Evolutionary conservation across 495 filamentous ascomycete species (phyloP), one percentile per base, ranked within the genome.

Genomic region (Elaphomyces granulatus): DNA sequence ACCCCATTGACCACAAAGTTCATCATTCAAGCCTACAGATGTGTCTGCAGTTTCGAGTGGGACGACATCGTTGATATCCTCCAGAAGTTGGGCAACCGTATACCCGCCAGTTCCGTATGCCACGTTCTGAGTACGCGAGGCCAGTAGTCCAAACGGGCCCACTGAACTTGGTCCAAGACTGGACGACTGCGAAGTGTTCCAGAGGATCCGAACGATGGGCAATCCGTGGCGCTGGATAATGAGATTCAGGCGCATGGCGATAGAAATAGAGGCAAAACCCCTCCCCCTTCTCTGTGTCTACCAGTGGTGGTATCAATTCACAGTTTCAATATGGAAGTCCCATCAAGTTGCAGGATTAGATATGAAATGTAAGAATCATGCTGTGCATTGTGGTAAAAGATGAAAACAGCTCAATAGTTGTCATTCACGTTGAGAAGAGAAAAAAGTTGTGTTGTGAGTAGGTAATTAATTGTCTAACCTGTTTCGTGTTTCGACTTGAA

Each of bases 271-370:
- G n/a, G n/a, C n/a, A n/a, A n/a, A n/a, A n/a, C n/a, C n/a, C n/a
- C n/a, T n/a, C n/a, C n/a, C n/a, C n/a, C n/a, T n/a, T n/a, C n/a
- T n/a, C n/a, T n/a, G n/a, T n/a, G n/a, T n/a, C n/a, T n/a, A n/a
- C n/a, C n/a, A n/a, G n/a, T n/a, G n/a, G n/a, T n/a, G n/a, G n/a
- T n/a, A n/a, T n/a, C n/a, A n/a, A n/a, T n/a, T n/a, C n/a, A n/a
- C n/a, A n/a, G n/a, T n/a, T n/a, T n/a, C n/a, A n/a, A n/a, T n/a
- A n/a, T n/a, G n/a, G n/a, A n/a, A n/a, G n/a, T n/a, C n/a, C n/a
- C 3, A 95, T 87, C 55, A 68, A 83, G 44, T 95, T 87, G 2
- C 84, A 85, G 3, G 66, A 57, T 55, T 82, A 77, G 9, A 94
- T 63, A 9, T n/a, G n/a, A n/a, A n/a, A n/a, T n/a, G n/a, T n/a